phyloP scores from a whole-genome alignment of 106 monocot species.

The Apostasia shenzhenica region DNA sequence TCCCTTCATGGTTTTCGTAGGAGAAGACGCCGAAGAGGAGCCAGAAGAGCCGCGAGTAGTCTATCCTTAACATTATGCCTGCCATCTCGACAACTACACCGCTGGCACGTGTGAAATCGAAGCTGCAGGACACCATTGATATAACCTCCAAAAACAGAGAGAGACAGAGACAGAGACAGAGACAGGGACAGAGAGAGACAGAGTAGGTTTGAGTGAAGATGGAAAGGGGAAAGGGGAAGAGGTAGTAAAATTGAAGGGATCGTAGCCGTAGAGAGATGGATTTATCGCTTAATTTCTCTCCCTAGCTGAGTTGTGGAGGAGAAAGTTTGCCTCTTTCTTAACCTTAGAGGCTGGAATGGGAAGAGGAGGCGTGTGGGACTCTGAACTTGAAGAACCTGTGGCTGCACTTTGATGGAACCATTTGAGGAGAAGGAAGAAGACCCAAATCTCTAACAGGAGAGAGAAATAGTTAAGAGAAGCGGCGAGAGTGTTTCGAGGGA shows the following conservation, averaged over 20 bases:
- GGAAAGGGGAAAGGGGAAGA: neutral
- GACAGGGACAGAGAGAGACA: neutral
- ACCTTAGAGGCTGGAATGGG: neutral
- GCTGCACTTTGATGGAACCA: constrained; percentile 27
- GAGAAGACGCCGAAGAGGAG: constrained; percentile 83
- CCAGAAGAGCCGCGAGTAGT: constrained; percentile 79
- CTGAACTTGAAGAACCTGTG: constrained; percentile 87
- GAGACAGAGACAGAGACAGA: neutral
- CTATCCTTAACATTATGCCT: constrained; percentile 60
- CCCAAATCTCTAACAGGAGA: neutral
- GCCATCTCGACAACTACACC: constrained; percentile 31
- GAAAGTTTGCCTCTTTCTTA: neutral
- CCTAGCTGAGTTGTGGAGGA: no score
- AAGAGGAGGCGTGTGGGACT: neutral
- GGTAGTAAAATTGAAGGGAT: neutral
- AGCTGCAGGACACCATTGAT: constrained; percentile 40
- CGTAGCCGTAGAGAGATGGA: neutral
- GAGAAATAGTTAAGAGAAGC: neutral
- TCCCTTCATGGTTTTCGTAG: constrained; percentile 80
- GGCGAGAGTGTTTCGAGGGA: constrained; percentile 1
- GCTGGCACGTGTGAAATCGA: constrained; percentile 38
- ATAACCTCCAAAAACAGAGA: neutral
- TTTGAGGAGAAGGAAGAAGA: constrained; percentile 15
- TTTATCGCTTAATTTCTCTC: constrained; percentile 1
- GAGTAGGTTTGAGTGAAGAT: neutral